Evolutionary conservation across 495 filamentous ascomycete species (phyloP), one percentile per base, ranked within the genome.

Genomic region (Aspergillus haitiensis): DNA sequence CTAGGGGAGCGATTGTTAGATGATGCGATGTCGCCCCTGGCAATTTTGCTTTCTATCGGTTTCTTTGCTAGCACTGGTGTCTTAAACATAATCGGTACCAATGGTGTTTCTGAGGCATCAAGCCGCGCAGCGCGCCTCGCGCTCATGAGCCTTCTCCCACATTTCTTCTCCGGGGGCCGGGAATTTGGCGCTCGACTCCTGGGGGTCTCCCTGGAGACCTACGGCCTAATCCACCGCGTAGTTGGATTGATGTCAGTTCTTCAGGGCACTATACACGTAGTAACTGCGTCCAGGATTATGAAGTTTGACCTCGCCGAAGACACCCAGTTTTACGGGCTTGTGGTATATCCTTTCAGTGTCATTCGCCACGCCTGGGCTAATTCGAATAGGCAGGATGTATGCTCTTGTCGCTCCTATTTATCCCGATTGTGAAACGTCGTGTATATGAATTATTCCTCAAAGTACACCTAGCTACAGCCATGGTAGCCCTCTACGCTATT

Each of bases 191-290:
- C 63, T 39, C 51, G 52, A 13, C 45, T 70, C 5, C 60, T 71
- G 31, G 65, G 67, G 15, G 50, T 71, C 11, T 67, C 66, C 18
- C 65, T 70, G 15, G 46, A 66, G 36, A 63, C 61, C 36, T 70
- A 66, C 51, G 51, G 66, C 56, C 46, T 64, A 8, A 27, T 60
- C 32, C 49, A 75, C 60, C 53, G 66, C 27, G 58, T 47, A 45
- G 59, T 71, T 39, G 65, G 62, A 35, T 51, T 63, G 35, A 66
- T 70, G 18, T 61, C 63, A 6, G 31, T 55, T 16, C 13, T 65
- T 13, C 54, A 68, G 45, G 67, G 55, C 16, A 33, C 51, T 8
- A 40, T 52, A 15, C 57, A 68, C 52, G 34, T 64, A 21, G 46
- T 56, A 10, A 62, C 64, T 33, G 40, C 59, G 10, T 32, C 31